Conservation (phyloP, 192 early-diverging fungal genomes). For the Podila epicladia region DNA sequence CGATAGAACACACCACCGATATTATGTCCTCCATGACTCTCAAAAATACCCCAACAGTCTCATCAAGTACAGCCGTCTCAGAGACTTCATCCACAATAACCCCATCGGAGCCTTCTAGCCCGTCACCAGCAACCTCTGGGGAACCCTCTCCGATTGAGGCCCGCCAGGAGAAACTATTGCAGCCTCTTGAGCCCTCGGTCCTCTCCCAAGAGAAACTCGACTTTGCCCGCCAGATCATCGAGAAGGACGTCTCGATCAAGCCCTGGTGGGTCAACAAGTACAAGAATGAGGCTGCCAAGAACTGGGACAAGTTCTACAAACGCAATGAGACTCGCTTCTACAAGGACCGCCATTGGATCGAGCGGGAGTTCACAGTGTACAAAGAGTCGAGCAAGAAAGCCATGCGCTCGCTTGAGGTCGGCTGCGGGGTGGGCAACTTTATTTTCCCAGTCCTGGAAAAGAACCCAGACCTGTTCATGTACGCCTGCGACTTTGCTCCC, state of each 20-base stretch:
- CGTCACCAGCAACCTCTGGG: neutral
- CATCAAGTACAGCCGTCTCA: neutral
- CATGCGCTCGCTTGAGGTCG: conserved; percentile 79
- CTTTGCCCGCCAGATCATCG: conserved; percentile 65
- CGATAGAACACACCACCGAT: neutral
- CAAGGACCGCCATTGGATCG: conserved; percentile 98
- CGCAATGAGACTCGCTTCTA: conserved; percentile 94
- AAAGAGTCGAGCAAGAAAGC: conserved; percentile 9
- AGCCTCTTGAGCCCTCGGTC: conserved; percentile 26
- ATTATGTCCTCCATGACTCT: neutral
- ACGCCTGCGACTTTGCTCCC: conserved; percentile 94
- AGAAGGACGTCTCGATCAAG: conserved; percentile 69
- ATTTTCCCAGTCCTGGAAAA: conserved; percentile 91
- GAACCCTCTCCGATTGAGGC: conserved; percentile 34
- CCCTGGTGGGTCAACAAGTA: conserved; percentile 87
- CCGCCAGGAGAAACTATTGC: conserved; percentile 25
- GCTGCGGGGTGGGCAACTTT: conserved; percentile 98
- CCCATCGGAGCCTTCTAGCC: conserved; percentile 1
- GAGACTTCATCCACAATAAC: neutral
- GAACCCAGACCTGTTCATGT: conserved; percentile 83
- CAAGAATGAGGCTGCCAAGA: conserved; percentile 78
- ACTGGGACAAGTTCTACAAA: conserved; percentile 89
- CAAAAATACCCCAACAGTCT: neutral
- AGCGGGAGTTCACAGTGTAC: conserved; percentile 86
- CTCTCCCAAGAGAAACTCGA: conserved; percentile 56